Base-by-base conservation (phyloP, 2,329 filamentous ascomycete species). In the Diaporthe helianthi region DNA sequence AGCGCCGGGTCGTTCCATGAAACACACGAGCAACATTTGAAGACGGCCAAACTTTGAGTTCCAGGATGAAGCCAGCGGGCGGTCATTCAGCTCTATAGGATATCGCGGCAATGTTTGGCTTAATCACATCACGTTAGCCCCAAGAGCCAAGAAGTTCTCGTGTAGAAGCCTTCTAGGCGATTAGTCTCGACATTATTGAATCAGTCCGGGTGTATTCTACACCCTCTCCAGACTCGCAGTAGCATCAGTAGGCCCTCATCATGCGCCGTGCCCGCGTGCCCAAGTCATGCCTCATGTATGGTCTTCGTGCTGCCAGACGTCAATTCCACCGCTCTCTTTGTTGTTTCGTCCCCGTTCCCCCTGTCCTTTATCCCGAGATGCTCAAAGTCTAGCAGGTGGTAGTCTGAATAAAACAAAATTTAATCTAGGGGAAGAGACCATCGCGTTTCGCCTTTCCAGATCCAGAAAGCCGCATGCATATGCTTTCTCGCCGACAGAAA, bases 181-280 rank as follows among this genome's bases (percentile, higher is more conserved):
- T 41, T 38, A 58, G 53, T 41, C 53, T 58, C 33, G 33, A 58
- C 24, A 58, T 58, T 58, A 58, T 26, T 58, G 53, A 58, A 41
- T 58, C 26, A 58, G 53, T 26, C 15, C 53, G 53, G 41, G 53
- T 58, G 22, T 26, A 58, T 58, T 58, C 53, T 58, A 38, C 31
- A 55, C 31, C 52, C 19, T 22, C 51, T 19, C 15, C 52, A 54
- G 52, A 55, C 52, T 55, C 52, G 52, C 31, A 24, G 31, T 24
- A 24, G 52, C 52, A 36, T n/a, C 31, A 24, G 31, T n/a, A 55
- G 52, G 52, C 6, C 52, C 24, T 55, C 52, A 31, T 33, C 33
- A 10, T 55, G 31, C 6, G 19, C 29, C 10, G 13, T 54, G 52
- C 52, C n/a, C 29, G 52, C n/a, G 31, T 36, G 52, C 52, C 19